A percentile compares a stretch with the other conserved stretches of the same genome.
Conservation (phyloP, 139 green algal species). For the Picochlorum sp. region DNA sequence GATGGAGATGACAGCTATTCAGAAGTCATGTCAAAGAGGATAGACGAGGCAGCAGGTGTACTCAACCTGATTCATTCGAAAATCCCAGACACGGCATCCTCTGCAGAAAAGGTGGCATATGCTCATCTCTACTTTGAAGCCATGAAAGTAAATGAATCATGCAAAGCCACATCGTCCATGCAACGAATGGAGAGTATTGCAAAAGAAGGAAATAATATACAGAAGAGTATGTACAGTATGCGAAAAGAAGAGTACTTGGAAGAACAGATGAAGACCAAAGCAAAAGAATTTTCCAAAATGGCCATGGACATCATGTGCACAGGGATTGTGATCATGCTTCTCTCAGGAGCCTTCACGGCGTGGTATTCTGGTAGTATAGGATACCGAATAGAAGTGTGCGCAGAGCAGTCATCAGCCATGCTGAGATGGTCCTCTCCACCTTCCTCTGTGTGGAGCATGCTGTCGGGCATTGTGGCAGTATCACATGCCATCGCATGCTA, state of each 20-base stretch:
- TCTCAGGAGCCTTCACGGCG: background rate
- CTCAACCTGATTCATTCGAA: background rate
- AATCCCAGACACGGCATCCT: background rate
- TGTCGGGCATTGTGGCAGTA: too few species aligned
- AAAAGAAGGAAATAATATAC: background rate
- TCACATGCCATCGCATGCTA: too few species aligned
- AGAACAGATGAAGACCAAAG: background rate
- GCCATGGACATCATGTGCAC: background rate
- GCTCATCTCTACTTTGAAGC: background rate
- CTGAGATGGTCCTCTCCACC: too few species aligned
- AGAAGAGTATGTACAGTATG: background rate
- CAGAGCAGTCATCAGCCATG: too few species aligned
- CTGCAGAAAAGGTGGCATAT: background rate
- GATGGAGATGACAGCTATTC: too few species aligned
- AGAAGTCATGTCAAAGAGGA: background rate
- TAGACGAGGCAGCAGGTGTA: background rate
- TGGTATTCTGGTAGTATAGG: background rate
- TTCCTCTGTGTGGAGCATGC: too few species aligned
- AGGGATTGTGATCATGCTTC: background rate
- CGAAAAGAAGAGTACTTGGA: background rate
- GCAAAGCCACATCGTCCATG: background rate
- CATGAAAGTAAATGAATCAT: background rate
- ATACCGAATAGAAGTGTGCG: background rate
- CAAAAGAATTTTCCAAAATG: background rate
- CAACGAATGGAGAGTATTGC: background rate